Conservation (phyloP, 1,284 basidiomycete species). For the Coniophora puteana region DNA sequence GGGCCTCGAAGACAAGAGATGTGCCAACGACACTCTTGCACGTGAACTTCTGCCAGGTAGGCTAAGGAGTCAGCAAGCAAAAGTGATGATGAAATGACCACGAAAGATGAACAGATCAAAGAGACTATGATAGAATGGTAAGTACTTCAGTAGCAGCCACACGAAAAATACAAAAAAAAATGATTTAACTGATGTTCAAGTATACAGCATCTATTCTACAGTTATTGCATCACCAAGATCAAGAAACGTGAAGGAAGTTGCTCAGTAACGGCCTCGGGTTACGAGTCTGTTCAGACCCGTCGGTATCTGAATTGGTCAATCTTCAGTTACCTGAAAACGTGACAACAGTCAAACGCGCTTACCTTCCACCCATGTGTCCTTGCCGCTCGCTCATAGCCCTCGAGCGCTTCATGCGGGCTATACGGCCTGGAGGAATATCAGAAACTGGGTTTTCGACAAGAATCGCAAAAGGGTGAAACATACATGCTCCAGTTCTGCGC, state of each 20-base stretch:
- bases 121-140: no score
- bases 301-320: no score
- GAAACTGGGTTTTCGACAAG: not conserved
- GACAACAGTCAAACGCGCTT: conserved; percentile 12
- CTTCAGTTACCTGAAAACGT: not conserved
- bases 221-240: not conserved
- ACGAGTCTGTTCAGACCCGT: conserved; percentile 12
- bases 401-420: conserved; percentile 45
- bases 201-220: not conserved
- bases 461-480: conserved; percentile 7
- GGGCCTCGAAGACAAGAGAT: no score
- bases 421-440: conserved; percentile 38
- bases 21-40: no score
- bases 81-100: not conserved
- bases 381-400: conserved; percentile 56
- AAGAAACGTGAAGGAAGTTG: not conserved
- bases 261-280: not conserved
- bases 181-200: not conserved
- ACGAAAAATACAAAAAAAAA: not conserved
- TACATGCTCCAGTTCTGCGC: conserved; percentile 36
- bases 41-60: not conserved
- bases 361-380: conserved; percentile 56
- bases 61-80: not conserved
- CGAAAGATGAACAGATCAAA: not conserved
- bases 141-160: no score